Conservation (phyloP, 306 rosid genomes). For the Vigna nakashimae region DNA sequence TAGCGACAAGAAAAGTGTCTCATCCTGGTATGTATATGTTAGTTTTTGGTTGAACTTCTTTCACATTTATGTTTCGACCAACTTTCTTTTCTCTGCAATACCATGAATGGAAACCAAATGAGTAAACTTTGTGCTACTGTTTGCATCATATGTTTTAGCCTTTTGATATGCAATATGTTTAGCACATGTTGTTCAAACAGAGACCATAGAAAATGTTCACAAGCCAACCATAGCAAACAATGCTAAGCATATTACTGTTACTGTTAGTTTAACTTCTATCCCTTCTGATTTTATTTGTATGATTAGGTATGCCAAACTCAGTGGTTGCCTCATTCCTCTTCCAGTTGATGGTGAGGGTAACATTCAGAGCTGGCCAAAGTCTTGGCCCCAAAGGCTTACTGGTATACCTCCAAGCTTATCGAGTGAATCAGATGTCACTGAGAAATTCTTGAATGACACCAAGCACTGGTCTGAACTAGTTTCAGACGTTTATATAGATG, state of each 20-base stretch:
- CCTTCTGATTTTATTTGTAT: conserved; percentile 40
- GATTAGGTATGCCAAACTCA: conserved; percentile 67
- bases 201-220: neutral
- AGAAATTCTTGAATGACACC: conserved; percentile 61
- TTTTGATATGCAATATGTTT: neutral
- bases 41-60: neutral
- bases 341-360: conserved; percentile 60
- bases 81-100: conserved; percentile 18
- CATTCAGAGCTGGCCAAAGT: conserved; percentile 66
- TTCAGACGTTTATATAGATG: conserved; percentile 56
- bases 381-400: conserved; percentile 81
- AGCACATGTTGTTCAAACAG: neutral
- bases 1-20: conserved; percentile 49
- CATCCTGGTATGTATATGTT: conserved; percentile 73
- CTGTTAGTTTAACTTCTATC: neutral
- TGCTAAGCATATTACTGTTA: neutral
- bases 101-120: neutral
- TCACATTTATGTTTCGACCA: conserved; percentile 20
- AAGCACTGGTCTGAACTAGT: conserved; percentile 68
- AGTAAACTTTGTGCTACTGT: neutral
- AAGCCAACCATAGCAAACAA: conserved; percentile 22
- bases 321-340: conserved; percentile 64
- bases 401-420: conserved; percentile 67
- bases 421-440: conserved; percentile 40
- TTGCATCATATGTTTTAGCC: neutral